phyloP scores from a whole-genome alignment of 306 rosid species.

The Cicer chorassanicum region DNA sequence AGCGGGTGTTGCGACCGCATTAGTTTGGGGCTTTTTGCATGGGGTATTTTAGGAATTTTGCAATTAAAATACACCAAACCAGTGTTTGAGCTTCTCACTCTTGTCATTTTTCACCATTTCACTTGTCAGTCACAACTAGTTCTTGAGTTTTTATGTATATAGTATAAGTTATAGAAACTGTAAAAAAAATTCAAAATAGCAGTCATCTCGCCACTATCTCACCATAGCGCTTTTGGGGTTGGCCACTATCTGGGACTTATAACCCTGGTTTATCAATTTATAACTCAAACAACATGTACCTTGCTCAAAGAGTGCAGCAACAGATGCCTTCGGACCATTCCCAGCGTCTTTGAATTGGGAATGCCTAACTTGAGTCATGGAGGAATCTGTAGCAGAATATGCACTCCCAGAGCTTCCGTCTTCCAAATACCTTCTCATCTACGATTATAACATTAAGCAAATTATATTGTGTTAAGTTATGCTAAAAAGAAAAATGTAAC shows the following conservation, averaged over 20 bases:
- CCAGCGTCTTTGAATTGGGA: constrained; percentile 64
- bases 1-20: background rate
- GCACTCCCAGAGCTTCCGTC: constrained; percentile 63
- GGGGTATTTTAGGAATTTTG: background rate
- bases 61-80: background rate
- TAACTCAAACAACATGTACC: constrained; percentile 52
- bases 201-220: background rate
- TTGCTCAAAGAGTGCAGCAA: constrained; percentile 85
- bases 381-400: constrained; percentile 65
- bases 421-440: constrained; percentile 86
- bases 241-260: background rate
- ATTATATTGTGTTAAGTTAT: constrained; percentile 26
- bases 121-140: background rate
- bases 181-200: background rate
- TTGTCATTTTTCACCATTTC: background rate
- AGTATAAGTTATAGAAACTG: background rate
- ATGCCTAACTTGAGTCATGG: constrained; percentile 67
- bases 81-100: background rate
- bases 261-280: constrained; percentile 8
- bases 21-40: background rate
- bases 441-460: constrained; percentile 34
- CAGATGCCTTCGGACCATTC: constrained; percentile 70
- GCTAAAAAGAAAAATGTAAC: constrained; percentile 16
- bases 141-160: background rate
- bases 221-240: background rate